Conservation (phyloP, 2,329 filamentous ascomycete genomes). For the Neocatenulostroma microsporum region DNA sequence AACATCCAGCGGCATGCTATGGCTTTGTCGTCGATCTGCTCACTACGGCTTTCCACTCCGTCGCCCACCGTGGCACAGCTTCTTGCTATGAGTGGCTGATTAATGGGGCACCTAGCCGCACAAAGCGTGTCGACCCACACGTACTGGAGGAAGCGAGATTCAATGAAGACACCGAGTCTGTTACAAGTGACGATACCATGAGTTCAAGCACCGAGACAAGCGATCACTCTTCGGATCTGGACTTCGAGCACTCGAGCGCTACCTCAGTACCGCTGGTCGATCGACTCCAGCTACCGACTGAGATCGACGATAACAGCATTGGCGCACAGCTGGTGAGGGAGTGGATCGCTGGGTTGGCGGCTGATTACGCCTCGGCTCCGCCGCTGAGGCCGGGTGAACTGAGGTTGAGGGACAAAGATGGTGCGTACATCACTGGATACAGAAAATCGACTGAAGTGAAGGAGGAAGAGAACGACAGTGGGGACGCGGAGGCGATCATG, state of each 20-base stretch:
- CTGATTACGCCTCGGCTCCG: neutral
- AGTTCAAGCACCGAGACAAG: conserved; percentile 1
- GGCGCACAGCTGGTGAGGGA: neutral
- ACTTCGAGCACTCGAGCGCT: neutral
- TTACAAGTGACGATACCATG: neutral
- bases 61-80: conserved; percentile 11
- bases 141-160: neutral
- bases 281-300: neutral
- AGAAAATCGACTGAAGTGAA: no score
- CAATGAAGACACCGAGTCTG: neutral
- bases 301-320: neutral
- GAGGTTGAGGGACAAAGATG: no score
- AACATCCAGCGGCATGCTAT: conserved; percentile 16
- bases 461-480: no score
- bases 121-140: no score
- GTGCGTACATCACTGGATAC: no score
- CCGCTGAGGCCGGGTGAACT: neutral
- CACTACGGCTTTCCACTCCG: conserved; percentile 19
- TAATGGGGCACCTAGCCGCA: no score
- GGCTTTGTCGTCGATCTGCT: conserved; percentile 19
- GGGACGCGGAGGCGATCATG: no score
- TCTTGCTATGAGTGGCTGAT: conserved; percentile 12
- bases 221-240: conserved; percentile 1
- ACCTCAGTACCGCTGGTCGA: neutral
- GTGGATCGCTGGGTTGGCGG: neutral